Base-by-base conservation (phyloP, 2,329 filamentous ascomycete species). In the Mollisiaceae sp. region DNA sequence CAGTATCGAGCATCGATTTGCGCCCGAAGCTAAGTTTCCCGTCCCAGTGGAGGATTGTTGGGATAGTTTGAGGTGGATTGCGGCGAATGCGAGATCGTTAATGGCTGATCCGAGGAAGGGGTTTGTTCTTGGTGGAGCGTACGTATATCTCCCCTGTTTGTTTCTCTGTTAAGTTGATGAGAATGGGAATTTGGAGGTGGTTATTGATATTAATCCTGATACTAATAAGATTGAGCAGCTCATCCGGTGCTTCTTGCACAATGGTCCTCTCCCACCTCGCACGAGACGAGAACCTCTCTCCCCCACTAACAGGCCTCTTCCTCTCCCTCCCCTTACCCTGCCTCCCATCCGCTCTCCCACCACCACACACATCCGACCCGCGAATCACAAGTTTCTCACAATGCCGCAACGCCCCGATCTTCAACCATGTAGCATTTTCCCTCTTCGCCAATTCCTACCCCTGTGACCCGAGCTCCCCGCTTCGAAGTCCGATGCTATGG, bases 11-110 rank as follows among this genome's bases (percentile, higher is more conserved):
- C 81, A 82, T 65, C 75, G 80, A 20, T 75, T 83, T n/a, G 81
- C 81, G 0, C 82, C 82, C 0, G 79, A 83, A 63, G 67, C 80
- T 66, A 76, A 76, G 12, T 84, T 82, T 65, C 82, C 82, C 1
- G 76, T 74, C 2, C 76, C 78, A 14, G 74, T 79, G 11, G 71
- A 79, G 32, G 82, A 84, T 67, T 73, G 74, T 24, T 83, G 77
- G 77, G 82, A 83, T 67, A 77, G 75, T 11, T 62, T 82, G 41
- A 70, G 78, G 70, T 83, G 80, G 80, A 73, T 79, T 12, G 77
- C 76, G 14, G 20, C 1, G 1, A 50, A 50, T 8, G 4, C n/a
- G 8, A n/a, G 11, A 14, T 20, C 4, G 11, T 50, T n/a, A 50
- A 50, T n/a, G 8, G 45, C 45, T 22, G n/a, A 50, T 50, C n/a